Evolutionary conservation across 306 rosid species (phyloP).

Genomic region (Psophocarpus tetragonolobus): DNA sequence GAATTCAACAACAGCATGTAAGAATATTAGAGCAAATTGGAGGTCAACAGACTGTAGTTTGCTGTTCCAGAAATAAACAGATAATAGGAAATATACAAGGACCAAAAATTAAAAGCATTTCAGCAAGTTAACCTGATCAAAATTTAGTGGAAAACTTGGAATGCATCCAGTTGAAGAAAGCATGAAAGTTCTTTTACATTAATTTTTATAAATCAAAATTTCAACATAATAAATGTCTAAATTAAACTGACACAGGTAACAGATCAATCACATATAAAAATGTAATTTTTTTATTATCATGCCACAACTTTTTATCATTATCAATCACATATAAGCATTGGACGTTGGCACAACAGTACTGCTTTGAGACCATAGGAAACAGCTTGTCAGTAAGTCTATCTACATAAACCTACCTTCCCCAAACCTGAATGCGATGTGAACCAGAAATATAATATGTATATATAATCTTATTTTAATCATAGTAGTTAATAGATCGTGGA

Average conservation of each 20-base stretch:
- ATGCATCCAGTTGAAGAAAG: neutral
- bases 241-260: neutral
- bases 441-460: neutral
- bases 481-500: too few relatives aligned
- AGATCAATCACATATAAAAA: neutral
- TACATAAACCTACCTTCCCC: neutral
- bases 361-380: neutral
- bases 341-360: neutral
- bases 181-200: neutral
- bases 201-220: conserved; percentile 5
- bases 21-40: conserved; percentile 12
- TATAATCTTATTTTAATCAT: neutral
- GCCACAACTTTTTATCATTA: neutral
- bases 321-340: neutral
- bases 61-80: neutral
- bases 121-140: conserved; percentile 17
- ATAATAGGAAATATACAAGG: neutral
- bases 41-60: neutral
- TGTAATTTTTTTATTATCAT: neutral
- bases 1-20: conserved; percentile 1
- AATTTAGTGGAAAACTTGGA: neutral
- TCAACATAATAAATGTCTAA: neutral
- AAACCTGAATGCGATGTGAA: neutral
- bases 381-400: neutral
- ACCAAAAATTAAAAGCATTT: neutral